phyloP scores from a whole-genome alignment of 495 filamentous ascomycete species.

The Penicillium lividum region DNA sequence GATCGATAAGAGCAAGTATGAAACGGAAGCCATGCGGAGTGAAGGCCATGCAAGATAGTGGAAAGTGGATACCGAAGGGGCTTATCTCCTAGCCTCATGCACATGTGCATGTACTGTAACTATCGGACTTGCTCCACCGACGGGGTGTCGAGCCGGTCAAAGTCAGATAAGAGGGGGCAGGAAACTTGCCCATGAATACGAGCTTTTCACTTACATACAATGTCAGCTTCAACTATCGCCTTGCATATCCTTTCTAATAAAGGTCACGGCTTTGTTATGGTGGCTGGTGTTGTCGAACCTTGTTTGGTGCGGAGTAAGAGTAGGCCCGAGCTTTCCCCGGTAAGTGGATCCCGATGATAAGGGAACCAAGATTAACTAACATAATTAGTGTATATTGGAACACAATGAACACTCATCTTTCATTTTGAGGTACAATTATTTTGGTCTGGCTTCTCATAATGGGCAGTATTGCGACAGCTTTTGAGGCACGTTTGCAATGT shows the following conservation, averaged over 20 bases:
- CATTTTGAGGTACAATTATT: not conserved
- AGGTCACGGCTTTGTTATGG: not conserved
- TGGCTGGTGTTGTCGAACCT: not conserved
- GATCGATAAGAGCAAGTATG: not conserved
- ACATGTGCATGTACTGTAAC: no score
- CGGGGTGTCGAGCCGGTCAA: not conserved
- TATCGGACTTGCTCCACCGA: not conserved
- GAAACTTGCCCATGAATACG: not conserved
- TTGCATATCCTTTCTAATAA: not conserved
- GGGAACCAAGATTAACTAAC: not conserved
- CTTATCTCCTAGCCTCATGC: not conserved
- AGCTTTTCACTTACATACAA: not conserved
- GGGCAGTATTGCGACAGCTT: constrained; percentile 21
- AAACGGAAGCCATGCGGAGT: not conserved
- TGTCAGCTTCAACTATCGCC: no score
- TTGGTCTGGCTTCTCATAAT: not conserved
- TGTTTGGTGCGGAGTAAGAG: constrained; percentile 7
- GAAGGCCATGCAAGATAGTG: constrained; percentile 9
- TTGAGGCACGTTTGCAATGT: constrained; percentile 42
- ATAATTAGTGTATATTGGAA: not conserved
- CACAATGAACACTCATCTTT: not conserved
- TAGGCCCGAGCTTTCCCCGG: constrained; percentile 20
- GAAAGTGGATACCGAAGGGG: not conserved
- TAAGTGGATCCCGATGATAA: constrained; percentile 26
- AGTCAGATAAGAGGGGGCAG: not conserved